A percentile compares a stretch with the other conserved stretches of the same genome.
Conservation (phyloP, 2,329 filamentous ascomycete species). For the Colletotrichum sp. region DNA sequence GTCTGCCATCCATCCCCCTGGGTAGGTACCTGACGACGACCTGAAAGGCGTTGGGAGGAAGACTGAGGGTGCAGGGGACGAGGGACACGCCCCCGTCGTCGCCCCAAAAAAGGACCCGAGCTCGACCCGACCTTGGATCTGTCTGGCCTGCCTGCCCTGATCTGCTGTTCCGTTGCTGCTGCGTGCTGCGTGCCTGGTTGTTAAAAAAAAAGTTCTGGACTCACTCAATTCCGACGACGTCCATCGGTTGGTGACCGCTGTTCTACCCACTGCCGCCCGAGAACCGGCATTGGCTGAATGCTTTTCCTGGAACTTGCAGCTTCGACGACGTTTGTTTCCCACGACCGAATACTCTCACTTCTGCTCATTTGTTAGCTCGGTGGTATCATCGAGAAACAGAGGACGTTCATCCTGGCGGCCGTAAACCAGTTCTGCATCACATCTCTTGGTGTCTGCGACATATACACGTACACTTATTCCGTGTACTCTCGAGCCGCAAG, state of each 20-base stretch:
- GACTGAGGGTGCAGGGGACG: background rate
- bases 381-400: too few species aligned
- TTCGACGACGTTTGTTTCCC: background rate
- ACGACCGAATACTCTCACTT: too few species aligned
- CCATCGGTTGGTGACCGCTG: background rate
- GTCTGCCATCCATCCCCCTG: background rate
- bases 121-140: background rate
- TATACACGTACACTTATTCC: background rate
- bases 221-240: constrained; percentile 13
- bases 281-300: background rate
- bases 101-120: background rate
- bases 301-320: background rate
- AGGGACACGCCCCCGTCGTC: background rate
- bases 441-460: background rate
- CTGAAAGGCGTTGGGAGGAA: background rate
- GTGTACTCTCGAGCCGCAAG: background rate
- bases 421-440: background rate
- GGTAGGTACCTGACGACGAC: background rate
- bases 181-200: background rate
- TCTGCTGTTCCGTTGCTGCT: background rate
- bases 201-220: constrained; percentile 5
- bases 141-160: background rate
- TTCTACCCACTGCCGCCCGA: background rate
- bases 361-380: too few species aligned
- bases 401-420: background rate